Conservation (phyloP, 768 basidiomycete genomes). For the Tricholoma sp. region DNA sequence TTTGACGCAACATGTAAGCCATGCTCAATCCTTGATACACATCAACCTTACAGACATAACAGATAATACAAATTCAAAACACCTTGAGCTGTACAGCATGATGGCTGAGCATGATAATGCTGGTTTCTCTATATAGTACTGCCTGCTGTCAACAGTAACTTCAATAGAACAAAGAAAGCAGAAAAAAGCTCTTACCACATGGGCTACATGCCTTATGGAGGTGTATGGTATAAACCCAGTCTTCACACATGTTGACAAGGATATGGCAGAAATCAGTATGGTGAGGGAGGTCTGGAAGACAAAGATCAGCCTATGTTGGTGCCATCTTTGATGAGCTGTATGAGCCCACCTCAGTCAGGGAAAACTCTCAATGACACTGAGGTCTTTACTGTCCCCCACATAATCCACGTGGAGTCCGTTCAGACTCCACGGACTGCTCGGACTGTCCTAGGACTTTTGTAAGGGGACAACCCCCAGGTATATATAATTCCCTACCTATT, state of each 20-base stretch:
- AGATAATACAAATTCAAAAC: constrained; percentile 22
- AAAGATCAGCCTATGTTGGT: constrained; percentile 20
- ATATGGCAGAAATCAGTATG: constrained; percentile 17
- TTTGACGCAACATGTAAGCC: constrained; percentile 19
- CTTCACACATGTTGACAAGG: constrained; percentile 15
- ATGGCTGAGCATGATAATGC: constrained; percentile 21
- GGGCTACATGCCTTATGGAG: constrained; percentile 8
- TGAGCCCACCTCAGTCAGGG: constrained; percentile 10
- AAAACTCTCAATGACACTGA: constrained; percentile 20
- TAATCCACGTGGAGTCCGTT: too few relatives aligned
- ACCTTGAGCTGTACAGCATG: constrained; percentile 22
- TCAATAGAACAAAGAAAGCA: constrained; percentile 18
- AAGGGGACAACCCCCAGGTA: too few relatives aligned
- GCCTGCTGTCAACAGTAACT: constrained; percentile 18
- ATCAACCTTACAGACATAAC: neutral
- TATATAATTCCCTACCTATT: too few relatives aligned
- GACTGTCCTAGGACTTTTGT: too few relatives aligned
- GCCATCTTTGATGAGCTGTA: constrained; percentile 19
- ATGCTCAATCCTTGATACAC: neutral
- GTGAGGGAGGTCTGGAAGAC: constrained; percentile 13
- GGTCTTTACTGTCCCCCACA: too few relatives aligned
- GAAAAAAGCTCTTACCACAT: constrained; percentile 16
- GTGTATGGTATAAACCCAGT: constrained; percentile 9
- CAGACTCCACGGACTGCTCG: too few relatives aligned
- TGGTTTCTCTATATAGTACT: constrained; percentile 20